Conservation (phyloP, 2,329 filamentous ascomycete species). For the Xylariaceae sp. region DNA sequence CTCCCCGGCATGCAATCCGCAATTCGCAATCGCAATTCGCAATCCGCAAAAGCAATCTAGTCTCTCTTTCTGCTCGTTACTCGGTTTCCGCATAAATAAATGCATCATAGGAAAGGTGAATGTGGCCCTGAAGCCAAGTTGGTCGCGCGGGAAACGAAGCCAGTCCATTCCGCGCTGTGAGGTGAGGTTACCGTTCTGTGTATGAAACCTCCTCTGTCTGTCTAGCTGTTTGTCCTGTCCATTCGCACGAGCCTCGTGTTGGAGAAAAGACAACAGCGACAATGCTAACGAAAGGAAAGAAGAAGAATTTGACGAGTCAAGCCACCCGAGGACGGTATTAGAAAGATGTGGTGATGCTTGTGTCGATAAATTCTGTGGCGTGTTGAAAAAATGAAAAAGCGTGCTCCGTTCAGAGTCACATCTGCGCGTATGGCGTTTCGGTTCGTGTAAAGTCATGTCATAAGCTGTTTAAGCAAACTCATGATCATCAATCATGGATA, state of each 20-base stretch:
- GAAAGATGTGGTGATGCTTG: neutral
- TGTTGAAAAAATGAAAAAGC: neutral
- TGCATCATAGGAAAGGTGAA: neutral
- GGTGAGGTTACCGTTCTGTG: neutral
- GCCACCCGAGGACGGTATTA: constrained; percentile 1
- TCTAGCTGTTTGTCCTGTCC: neutral
- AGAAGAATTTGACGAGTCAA: neutral
- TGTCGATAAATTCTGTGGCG: neutral
- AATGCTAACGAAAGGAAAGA: neutral
- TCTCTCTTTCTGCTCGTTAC: neutral
- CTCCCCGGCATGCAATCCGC: neutral
- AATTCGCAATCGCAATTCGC: neutral
- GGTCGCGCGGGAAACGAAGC: neutral
- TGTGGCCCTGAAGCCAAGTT: neutral
- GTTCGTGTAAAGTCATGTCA: constrained; percentile 12
- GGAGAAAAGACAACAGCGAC: neutral
- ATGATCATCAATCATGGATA: constrained; percentile 20
- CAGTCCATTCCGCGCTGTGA: neutral
- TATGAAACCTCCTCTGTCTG: neutral
- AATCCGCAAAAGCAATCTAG: neutral
- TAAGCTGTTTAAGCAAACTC: constrained; percentile 6
- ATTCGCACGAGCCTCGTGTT: neutral
- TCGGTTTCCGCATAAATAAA: neutral
- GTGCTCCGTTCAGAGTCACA: neutral
- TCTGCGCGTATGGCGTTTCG: constrained; percentile 3